Conservation (phyloP, 768 basidiomycete genomes). For the Mycena amicta region DNA sequence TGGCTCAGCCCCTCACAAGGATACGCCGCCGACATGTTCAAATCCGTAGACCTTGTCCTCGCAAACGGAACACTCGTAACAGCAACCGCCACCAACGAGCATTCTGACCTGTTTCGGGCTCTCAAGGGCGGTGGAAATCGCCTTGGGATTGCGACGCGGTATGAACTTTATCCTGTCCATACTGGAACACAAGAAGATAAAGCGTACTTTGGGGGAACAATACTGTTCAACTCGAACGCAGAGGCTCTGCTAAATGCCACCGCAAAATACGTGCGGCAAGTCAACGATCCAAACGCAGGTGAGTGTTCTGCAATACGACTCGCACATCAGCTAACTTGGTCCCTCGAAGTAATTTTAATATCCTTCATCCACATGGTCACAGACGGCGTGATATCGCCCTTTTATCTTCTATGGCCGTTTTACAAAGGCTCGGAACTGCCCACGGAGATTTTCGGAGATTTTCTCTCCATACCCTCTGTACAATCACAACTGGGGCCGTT, state of each 20-base stretch:
- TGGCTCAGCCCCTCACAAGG: constrained; percentile 42
- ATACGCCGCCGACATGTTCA: constrained; percentile 41
- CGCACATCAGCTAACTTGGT: not conserved
- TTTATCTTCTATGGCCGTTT: constrained; percentile 35
- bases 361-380: constrained; percentile 26
- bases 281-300: constrained; percentile 43
- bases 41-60: constrained; percentile 45
- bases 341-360: constrained; percentile 30
- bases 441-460: constrained; percentile 37
- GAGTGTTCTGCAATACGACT: constrained; percentile 12
- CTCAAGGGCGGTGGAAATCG: constrained; percentile 49
- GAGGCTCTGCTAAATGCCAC: constrained; percentile 40
- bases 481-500: constrained; percentile 30
- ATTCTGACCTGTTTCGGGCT: constrained; percentile 46
- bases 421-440: constrained; percentile 41
- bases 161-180: constrained; percentile 41
- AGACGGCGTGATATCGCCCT: constrained; percentile 24
- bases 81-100: constrained; percentile 41
- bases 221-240: constrained; percentile 36
- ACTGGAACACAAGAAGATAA: constrained; percentile 41
- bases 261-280: constrained; percentile 37
- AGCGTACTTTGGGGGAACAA: constrained; percentile 41
- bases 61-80: constrained; percentile 43
- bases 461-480: constrained; percentile 39
- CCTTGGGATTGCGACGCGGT: constrained; percentile 48